Conservation (phyloP, 164 flowering plant species). For the Aristolochia fimbriata region DNA sequence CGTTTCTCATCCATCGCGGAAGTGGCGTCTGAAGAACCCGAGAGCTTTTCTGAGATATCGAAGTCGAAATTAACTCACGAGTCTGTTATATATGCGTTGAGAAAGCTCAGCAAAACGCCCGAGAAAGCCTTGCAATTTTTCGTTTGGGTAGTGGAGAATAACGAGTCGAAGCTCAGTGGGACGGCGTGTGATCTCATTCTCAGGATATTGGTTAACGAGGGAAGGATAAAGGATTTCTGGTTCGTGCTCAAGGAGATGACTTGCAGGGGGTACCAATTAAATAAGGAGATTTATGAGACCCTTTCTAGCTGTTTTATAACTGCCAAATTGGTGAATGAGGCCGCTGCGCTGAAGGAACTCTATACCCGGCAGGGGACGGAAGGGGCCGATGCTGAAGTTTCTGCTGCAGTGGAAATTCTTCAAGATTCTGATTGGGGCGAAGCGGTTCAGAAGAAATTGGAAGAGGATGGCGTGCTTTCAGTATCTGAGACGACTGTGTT, state of each 20-base stretch:
- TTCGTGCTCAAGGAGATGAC: constrained; percentile 36
- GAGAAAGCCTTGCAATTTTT: constrained; percentile 41
- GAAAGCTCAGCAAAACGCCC: constrained; percentile 42
- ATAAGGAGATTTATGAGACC: constrained; percentile 39
- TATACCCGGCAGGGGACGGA: constrained; percentile 36
- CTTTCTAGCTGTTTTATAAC: constrained; percentile 25
- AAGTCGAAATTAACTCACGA: constrained; percentile 38
- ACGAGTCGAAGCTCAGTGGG: constrained; percentile 39
- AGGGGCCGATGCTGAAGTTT: constrained; percentile 30
- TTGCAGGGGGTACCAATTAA: constrained; percentile 51
- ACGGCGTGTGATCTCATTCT: constrained; percentile 46
- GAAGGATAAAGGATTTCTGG: constrained; percentile 61
- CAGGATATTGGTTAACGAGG: constrained; percentile 37
- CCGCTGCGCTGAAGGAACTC: constrained; percentile 34
- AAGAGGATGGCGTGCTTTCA: constrained; percentile 19
- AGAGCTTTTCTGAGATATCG: constrained; percentile 23
- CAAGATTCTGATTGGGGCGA: constrained; percentile 38
- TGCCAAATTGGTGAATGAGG: constrained; percentile 40
- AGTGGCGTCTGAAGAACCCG: constrained; percentile 48
- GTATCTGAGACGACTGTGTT: constrained; percentile 48
- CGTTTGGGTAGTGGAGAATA: constrained; percentile 41
- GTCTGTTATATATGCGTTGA: constrained; percentile 50
- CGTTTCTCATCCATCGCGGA: constrained; percentile 29
- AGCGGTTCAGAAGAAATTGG: constrained; percentile 39
- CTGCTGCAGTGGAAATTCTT: constrained; percentile 29